phyloP scores from a whole-genome alignment of 306 rosid genomes.

The Fagus crenata region DNA sequence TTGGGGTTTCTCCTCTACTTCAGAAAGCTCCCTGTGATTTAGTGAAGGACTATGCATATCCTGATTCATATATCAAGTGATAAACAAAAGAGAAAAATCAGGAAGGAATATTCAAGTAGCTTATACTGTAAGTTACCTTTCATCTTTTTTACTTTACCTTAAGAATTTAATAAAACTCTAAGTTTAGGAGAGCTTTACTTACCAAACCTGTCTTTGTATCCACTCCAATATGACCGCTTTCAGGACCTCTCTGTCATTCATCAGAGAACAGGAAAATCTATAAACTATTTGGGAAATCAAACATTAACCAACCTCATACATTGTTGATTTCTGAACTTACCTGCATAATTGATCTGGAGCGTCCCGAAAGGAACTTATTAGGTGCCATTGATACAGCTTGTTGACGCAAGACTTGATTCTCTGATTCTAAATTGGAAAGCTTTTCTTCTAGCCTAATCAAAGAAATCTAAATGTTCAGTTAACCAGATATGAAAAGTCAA shows the following conservation, averaged over 20 bases:
- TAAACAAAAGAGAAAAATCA: constrained; percentile 23
- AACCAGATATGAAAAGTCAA: constrained; percentile 22
- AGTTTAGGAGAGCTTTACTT: constrained; percentile 32
- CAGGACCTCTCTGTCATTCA: constrained; percentile 64
- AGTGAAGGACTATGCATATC: constrained; percentile 66
- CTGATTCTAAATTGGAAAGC: constrained; percentile 75
- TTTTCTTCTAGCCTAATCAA: constrained; percentile 86
- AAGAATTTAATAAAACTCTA: neutral
- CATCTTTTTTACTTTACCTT: neutral
- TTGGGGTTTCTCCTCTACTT: constrained; percentile 60
- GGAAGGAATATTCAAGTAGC: constrained; percentile 1
- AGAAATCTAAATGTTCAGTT: constrained; percentile 36
- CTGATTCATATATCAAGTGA: constrained; percentile 40
- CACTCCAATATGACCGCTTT: constrained; percentile 60
- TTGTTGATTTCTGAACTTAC: constrained; percentile 38
- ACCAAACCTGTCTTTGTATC: constrained; percentile 67
- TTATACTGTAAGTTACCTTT: neutral
- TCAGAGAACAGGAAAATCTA: constrained; percentile 35
- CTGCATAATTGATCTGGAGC: constrained; percentile 80
- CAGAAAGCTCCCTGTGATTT: constrained; percentile 61
- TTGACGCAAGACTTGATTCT: constrained; percentile 85
- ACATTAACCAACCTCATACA: constrained; percentile 12
- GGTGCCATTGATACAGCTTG: constrained; percentile 94
- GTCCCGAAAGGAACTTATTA: constrained; percentile 74
- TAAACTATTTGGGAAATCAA: constrained; percentile 17